Percentiles rank a stretch among this genome's conserved stretches.
Evolutionary conservation across 306 rosid genomes (phyloP).

Genomic region (cucumber (Cucumis sativus)): Cucumber_9930_V3 NC_026656.2:10202501-10203000

Average conservation of each 20-base stretch:
- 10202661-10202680: not conserved
- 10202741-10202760: not conserved
- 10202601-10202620: constrained; percentile 90
- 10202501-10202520: constrained; percentile 39
- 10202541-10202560: constrained; percentile 84
- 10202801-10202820: not conserved
- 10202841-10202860: not conserved
- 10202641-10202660: not conserved
- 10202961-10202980: not conserved
- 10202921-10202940: not conserved
- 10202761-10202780: not conserved
- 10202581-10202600: constrained; percentile 76
- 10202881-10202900: not conserved
- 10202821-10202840: not conserved
- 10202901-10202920: not conserved
- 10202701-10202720: not conserved
- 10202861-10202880: not conserved
- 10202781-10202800: not conserved
- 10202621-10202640: constrained; percentile 83
- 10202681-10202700: not conserved
- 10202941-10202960: not conserved
- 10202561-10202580: constrained; percentile 87
- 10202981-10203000: not conserved
- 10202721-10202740: not conserved
- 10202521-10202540: constrained; percentile 71